A percentile compares a stretch with the other conserved stretches of the same genome.
Conservation (phyloP, 1,139 yeast genomes). For the Hansenula sp. region DNA sequence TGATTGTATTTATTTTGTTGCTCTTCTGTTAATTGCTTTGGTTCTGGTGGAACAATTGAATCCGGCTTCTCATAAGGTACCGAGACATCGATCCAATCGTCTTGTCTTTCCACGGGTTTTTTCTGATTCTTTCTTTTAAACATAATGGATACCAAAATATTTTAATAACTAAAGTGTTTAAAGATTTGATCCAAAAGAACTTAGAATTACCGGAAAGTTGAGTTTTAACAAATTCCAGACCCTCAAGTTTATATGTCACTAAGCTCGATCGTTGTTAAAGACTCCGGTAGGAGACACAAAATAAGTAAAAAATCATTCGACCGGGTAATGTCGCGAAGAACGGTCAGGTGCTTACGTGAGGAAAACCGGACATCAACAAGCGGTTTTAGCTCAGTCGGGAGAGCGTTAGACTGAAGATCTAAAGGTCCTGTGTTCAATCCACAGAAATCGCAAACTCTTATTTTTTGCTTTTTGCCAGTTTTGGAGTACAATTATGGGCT, state of each 20-base stretch:
- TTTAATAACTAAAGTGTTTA: too few relatives aligned
- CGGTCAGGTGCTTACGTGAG: too few relatives aligned
- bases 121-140: background rate
- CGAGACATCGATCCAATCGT: constrained; percentile 1
- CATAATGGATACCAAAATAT: background rate
- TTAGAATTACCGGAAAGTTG: too few relatives aligned
- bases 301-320: too few relatives aligned
- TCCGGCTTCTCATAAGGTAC: constrained; percentile 48
- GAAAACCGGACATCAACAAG: background rate
- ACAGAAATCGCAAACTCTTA: constrained; percentile 68
- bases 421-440: constrained; percentile 95
- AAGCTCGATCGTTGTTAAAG: too few relatives aligned
- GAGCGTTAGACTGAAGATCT: constrained; percentile 87
- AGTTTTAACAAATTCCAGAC: too few relatives aligned
- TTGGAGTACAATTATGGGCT: too few relatives aligned
- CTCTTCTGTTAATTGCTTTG: constrained; percentile 41
- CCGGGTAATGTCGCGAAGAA: too few relatives aligned
- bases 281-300: too few relatives aligned
- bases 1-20: constrained; percentile 52
- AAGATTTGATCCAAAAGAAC: too few relatives aligned
- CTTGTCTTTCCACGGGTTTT: background rate
- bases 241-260: too few relatives aligned
- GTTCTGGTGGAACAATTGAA: constrained; percentile 43
- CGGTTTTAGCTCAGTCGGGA: constrained; percentile 69
- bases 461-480: too few relatives aligned